Base-by-base conservation (phyloP, 257 asterid genomes). In the Solanum lignicaule region DNA sequence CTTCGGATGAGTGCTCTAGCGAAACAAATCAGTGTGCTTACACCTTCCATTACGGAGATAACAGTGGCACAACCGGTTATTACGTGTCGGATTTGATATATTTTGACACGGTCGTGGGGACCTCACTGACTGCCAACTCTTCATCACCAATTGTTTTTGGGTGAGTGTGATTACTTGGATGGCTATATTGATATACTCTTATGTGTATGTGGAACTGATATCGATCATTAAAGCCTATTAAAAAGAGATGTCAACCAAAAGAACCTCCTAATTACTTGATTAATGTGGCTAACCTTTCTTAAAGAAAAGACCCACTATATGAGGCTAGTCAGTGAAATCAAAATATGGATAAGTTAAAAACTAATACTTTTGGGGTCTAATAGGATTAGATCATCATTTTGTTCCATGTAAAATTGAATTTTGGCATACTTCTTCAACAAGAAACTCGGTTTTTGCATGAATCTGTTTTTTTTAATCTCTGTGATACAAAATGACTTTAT, bases 121-220 rank as follows among this genome's bases (percentile, higher is more conserved):
- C 93, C 91, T 93, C 99, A 21, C 58, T 90, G 76, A 88, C 92
- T 21, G 95, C 93, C 88, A 96, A 96, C 90, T 94, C 99, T 35
- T 94, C 99, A 33, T 96, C 99, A 86, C 94, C 98, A 62, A 92
- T 96, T 83, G 90, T 95, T 39, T 96, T 96, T 86, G 99, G 99
- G 99, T 96, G 87, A 92, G 98, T 60, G 16, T 74, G 83, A 21
- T 36, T 74, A 74, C 83, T 36, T 36, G 9, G 52, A 35, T 35
- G 83, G 41, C 52, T 74, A 21, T 74, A 74, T 74, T 8, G 12
- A 86, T 83, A 31, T 38, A 35, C 66, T 27, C 81, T 38, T 27
- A 4, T 41, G 33, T 15, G 33, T 27, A 4, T 55, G 10, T 46
- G 85, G 75, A 32, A 73, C 82, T 48, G 62, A 65, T 65, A 65